These are phyloP conservation scores for Bathelium albidoporum DNA, from an alignment of 495 filamentous ascomycete species.

Conservation along the genomic window DNA sequence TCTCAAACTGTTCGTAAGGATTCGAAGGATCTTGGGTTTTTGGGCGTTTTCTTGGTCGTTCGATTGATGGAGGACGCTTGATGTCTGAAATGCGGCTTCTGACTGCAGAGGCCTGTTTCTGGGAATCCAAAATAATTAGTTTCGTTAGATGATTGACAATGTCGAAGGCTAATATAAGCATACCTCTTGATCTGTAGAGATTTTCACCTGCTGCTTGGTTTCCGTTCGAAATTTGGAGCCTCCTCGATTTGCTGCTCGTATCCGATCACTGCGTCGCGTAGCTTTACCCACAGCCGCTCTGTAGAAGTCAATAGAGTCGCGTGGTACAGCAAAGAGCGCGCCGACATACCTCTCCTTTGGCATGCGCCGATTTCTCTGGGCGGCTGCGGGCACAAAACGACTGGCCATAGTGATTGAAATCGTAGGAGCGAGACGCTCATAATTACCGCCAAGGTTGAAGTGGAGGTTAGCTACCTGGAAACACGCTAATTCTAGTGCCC, in stretches of 20 bases:
- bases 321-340: not conserved
- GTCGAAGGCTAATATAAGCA: not conserved
- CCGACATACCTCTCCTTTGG: not conserved
- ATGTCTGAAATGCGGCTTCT: not conserved
- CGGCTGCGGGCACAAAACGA: not conserved
- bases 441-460: not conserved
- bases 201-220: not conserved
- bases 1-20: not conserved
- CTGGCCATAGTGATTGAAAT: not conserved
- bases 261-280: conserved; percentile 6
- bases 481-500: too few species aligned
- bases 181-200: conserved; percentile 3
- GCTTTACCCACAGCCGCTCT: not conserved
- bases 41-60: not conserved
- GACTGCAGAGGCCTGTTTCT: not conserved
- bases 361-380: not conserved
- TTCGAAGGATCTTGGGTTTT: not conserved
- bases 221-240: conserved; percentile 3
- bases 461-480: not conserved
- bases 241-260: conserved; percentile 3
- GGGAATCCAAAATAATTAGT: not conserved
- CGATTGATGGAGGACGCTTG: not conserved
- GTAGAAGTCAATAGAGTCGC: not conserved
- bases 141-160: conserved; percentile 7
- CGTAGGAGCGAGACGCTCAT: not conserved